Base-by-base conservation (phyloP, 2,329 filamentous ascomycete species). In the Curvularia lunata region DNA sequence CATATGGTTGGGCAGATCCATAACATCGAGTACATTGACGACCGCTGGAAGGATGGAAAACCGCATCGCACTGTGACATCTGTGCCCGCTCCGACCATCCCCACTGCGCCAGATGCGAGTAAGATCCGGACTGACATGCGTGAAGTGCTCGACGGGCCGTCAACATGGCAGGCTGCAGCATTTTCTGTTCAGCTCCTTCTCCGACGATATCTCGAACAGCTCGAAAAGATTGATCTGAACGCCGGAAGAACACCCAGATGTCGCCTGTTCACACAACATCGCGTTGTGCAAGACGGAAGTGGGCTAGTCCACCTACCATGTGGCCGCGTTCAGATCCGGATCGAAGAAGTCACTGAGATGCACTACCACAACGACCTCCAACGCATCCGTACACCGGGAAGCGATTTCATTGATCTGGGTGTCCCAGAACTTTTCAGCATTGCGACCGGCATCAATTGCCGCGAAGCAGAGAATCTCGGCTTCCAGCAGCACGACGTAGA, bases 21-120 rank as follows among this genome's bases (percentile, higher is more conserved):
- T 16, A 48, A 62, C 9, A 57, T 65, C 18, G 63, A 65, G 19
- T 65, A 64, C 23, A 64, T 65, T 21, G 60, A 63, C 19, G 63
- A 66, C 30, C 56, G 61, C 7, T 64, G 61, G 61, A 64, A 60
- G 25, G 23, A 64, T 38, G 59, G 61, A 19, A 56, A 52, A 34
- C 61, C 63, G 10, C 58, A 62, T 52, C 58, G 63, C 25, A 59
- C 58, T 8, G 59, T 65, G 4, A 64, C 61, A 16, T 54, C 50
- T 27, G 54, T 65, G 16, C 53, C 53, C 5, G 47, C 61, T 5
- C 61, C 63, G 0, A 51, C 41, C 10, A 50, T 58, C 4, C 58
- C 58, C 9, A 21, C 41, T n/a, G 23, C 45, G 7, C 60, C 60
- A 1, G 55, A 58, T 49, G 27, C 54, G 9, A 47, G 49, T 40